Evolutionary conservation across 1,139 yeast species (phyloP).

Genomic region (Insectozyma bohioensis): DNA sequence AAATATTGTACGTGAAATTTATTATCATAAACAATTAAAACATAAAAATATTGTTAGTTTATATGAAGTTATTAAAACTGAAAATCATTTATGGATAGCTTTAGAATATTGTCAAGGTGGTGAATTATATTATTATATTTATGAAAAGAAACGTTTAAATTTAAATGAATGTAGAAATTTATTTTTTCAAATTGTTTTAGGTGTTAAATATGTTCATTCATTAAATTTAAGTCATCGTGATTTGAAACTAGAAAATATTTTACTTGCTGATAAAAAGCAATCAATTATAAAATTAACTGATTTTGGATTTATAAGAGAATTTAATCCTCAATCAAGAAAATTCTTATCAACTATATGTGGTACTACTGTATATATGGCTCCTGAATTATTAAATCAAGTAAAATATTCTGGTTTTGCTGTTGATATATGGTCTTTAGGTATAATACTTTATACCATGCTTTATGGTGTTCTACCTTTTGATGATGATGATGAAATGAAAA

Average conservation of each 20-base stretch:
- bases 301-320: constrained; percentile 92
- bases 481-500: constrained; percentile 70
- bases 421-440: constrained; percentile 92
- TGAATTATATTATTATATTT: constrained; percentile 75
- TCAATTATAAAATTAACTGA: constrained; percentile 71
- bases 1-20: constrained; percentile 88
- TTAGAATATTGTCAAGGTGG: constrained; percentile 89
- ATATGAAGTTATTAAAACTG: constrained; percentile 84
- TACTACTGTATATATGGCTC: constrained; percentile 95
- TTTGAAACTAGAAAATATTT: constrained; percentile 79
- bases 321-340: constrained; percentile 47
- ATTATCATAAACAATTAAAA: constrained; percentile 79
- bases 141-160: constrained; percentile 55
- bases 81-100: constrained; percentile 79
- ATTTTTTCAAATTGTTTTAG: constrained; percentile 78
- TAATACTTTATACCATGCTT: constrained; percentile 85
- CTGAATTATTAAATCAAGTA: constrained; percentile 70
- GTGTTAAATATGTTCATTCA: constrained; percentile 82
- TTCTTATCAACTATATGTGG: constrained; percentile 87
- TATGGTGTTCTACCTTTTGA: constrained; percentile 92
- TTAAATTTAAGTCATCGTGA: constrained; percentile 88
- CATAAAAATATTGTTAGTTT: constrained; percentile 84
- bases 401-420: constrained; percentile 80
- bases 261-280: constrained; percentile 66
- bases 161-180: constrained; percentile 55